Percentiles rank a stretch among this genome's conserved stretches.
Evolutionary conservation across 768 basidiomycete genomes (phyloP).

Genomic region (Mycena capillaripes): DNA sequence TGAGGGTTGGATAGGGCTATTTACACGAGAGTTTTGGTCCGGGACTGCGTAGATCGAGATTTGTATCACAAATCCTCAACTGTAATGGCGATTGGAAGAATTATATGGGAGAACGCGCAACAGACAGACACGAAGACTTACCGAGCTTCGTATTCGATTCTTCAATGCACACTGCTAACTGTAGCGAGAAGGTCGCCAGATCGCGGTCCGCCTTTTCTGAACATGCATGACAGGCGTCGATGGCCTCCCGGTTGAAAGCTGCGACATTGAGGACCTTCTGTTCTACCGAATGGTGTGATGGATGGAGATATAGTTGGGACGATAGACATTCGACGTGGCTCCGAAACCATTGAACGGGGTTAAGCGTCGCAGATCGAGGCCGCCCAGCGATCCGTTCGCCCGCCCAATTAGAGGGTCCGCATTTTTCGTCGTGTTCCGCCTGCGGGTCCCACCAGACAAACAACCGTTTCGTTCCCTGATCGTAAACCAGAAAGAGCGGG

Average conservation of each 20-base stretch:
- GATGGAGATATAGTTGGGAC: not conserved
- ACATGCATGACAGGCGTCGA: conserved; percentile 4
- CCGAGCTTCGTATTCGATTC: conserved; percentile 9
- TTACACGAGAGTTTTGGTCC: too few species aligned
- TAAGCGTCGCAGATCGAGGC: not conserved
- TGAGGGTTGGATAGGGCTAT: too few species aligned
- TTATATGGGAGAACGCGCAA: too few species aligned
- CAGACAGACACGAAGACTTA: not conserved
- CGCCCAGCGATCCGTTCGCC: not conserved
- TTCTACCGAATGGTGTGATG: not conserved
- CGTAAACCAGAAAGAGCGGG: too few species aligned
- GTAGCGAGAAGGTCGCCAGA: not conserved
- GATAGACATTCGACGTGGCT: not conserved
- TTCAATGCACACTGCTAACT: conserved; percentile 3
- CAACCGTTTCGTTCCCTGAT: not conserved
- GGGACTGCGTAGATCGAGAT: too few species aligned
- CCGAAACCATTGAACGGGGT: not conserved
- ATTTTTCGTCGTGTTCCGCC: not conserved
- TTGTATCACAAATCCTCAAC: too few species aligned
- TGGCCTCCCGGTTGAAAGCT: not conserved
- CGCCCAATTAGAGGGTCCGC: not conserved
- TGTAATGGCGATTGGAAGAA: too few species aligned
- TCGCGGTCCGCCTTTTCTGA: not conserved
- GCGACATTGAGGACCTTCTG: not conserved
- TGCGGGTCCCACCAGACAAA: conserved; percentile 4